Base-by-base conservation (phyloP, 805 yeast genomes). In the Ogataea saltuana region DNA sequence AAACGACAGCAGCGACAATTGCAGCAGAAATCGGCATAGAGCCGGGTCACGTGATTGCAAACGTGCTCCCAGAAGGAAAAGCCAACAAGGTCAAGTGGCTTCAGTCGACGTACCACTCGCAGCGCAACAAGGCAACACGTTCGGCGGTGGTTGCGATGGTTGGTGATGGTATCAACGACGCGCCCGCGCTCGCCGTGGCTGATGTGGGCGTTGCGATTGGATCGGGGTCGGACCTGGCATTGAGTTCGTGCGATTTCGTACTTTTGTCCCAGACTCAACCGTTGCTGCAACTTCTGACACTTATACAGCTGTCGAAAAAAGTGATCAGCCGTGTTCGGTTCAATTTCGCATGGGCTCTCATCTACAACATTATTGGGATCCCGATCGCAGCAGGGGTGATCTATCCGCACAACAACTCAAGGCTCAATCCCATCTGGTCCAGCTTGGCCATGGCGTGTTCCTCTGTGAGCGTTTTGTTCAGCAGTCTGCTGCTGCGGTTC, bases 141-240 rank as follows among this genome's bases (percentile, higher is more conserved):
- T 58, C 40, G 15, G 54, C 60, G 32, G 55, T 76, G 17, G 83
- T 81, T 3, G 89, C 88, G 0, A 84, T 85, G 90, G 82, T 85
- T 7, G 93, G 93, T 8, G 93, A 85, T 55, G 93, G 93, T 16
- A 80, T 85, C 25, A 86, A 85, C 59, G 93, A 86, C 61, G 88
- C 93, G 0, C 91, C 91, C 1, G 88, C 93, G 0, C 65, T 86
- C 39, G 76, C 88, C 3, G 68, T 76, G 1, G 88, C 93, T 0
- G 88, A 84, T 63, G 81, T 86, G 16, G 93, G 93, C 3, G 72
- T 85, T 34, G 89, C 93, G 0, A 68, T 85, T 48, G 85, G 89
- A 0, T 74, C 83, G 0, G 91, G 91, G 0, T 80, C 89, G 1
- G 93, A 86, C 51, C 67, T 85, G 36, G 90, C 93, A 0, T 69